Evolutionary conservation across 1,139 yeast species (phyloP).

Genomic region (Yamadazyma blattariae): DNA sequence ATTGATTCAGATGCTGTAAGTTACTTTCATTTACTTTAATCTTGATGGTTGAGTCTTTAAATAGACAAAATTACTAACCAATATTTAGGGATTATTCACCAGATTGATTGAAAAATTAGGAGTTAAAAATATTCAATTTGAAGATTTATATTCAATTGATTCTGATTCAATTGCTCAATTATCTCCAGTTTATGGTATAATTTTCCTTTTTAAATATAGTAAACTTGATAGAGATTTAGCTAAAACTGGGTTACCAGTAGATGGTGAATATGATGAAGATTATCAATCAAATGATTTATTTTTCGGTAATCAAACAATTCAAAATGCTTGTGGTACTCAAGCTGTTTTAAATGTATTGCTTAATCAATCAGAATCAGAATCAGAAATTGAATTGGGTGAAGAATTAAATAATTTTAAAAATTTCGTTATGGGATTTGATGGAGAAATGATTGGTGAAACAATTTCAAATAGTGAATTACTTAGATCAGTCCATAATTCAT

Average conservation of each 20-base stretch:
- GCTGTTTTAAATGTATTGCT: constrained; percentile 64
- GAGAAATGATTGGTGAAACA: constrained; percentile 61
- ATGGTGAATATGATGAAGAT: constrained; percentile 44
- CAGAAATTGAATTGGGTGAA: constrained; percentile 44
- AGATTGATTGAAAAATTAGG: constrained; percentile 59
- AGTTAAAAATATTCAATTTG: constrained; percentile 56
- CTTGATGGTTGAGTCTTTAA: no score
- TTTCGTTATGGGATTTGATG: constrained; percentile 56
- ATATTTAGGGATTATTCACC: constrained; percentile 62
- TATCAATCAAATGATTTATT: constrained; percentile 41
- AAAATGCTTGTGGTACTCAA: constrained; percentile 77
- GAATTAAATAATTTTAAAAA: constrained; percentile 47
- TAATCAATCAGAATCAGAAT: constrained; percentile 25
- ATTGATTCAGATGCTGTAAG: constrained; percentile 68
- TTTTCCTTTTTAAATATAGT: constrained; percentile 64
- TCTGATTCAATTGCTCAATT: constrained; percentile 36
- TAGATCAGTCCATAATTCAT: constrained; percentile 61
- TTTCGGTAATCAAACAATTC: constrained; percentile 66
- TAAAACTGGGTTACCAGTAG: constrained; percentile 29
- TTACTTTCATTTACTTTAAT: no score
- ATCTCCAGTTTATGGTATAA: constrained; percentile 55
- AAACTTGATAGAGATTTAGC: constrained; percentile 32
- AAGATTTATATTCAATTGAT: constrained; percentile 59
- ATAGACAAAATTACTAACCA: constrained; percentile 12
- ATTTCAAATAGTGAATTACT: constrained; percentile 61